phyloP scores from a whole-genome alignment of 768 basidiomycete species.

The Royoungia palumana region DNA sequence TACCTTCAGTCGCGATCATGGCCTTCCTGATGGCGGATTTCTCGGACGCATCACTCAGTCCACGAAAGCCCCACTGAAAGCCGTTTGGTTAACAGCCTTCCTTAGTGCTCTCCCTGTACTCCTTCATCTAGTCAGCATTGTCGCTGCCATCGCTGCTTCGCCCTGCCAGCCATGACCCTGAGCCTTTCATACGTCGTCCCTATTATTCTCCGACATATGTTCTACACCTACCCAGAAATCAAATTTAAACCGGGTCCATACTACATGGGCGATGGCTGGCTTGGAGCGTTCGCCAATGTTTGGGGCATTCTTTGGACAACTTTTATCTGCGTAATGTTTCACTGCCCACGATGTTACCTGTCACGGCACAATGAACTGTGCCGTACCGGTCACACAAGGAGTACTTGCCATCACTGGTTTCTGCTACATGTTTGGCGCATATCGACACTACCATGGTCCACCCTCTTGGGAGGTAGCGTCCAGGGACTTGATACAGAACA shows the following conservation, averaged over 20 bases:
- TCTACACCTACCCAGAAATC: slow-evolving; percentile 54
- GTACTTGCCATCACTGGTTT: slow-evolving; percentile 29
- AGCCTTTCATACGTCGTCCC: slow-evolving; percentile 60
- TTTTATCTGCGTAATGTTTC: slow-evolving; percentile 48
- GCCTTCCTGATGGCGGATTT: slow-evolving; percentile 55
- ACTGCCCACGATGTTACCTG: slow-evolving; percentile 50
- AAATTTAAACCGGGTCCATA: slow-evolving; percentile 58
- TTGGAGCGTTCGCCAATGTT: slow-evolving; percentile 44
- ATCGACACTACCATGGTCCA: slow-evolving; percentile 55
- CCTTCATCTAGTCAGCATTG: slow-evolving; percentile 49
- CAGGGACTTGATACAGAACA: neutral
- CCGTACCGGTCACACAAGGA: slow-evolving; percentile 32
- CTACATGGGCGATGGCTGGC: slow-evolving; percentile 51
- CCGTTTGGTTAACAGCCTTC: slow-evolving; percentile 51
- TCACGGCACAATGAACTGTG: slow-evolving; percentile 51
- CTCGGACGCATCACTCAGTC: slow-evolving; percentile 45
- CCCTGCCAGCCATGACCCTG: slow-evolving; percentile 47
- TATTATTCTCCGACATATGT: slow-evolving; percentile 49
- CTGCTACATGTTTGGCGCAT: slow-evolving; percentile 55
- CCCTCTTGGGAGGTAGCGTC: slow-evolving; percentile 2
- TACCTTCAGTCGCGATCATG: slow-evolving; percentile 54
- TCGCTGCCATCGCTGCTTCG: slow-evolving; percentile 54
- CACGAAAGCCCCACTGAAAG: slow-evolving; percentile 54
- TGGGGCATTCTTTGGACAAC: slow-evolving; percentile 45
- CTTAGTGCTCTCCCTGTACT: slow-evolving; percentile 43